A percentile compares a stretch with the other conserved stretches of the same genome.
phyloP scores from a whole-genome alignment of 2,329 filamentous ascomycete genomes.

The Rutstroemia sp. region DNA sequence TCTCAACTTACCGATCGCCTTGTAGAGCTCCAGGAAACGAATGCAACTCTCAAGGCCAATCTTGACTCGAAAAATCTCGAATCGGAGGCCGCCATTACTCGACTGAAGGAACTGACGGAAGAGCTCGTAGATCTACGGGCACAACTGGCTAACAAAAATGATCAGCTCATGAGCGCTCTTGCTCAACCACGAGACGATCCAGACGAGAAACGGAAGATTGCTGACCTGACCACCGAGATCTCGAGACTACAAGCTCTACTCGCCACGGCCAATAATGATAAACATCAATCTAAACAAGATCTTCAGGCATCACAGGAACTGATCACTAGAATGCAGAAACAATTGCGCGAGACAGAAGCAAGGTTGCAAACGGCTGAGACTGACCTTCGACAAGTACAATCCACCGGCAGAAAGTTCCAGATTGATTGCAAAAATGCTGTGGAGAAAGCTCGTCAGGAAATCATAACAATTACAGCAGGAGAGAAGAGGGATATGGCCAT shows the following conservation, averaged over 20 bases:
- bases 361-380: slow-evolving; percentile 10
- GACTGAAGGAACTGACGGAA: slow-evolving; percentile 14
- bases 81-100: slow-evolving; percentile 4
- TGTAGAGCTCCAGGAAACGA: slow-evolving; percentile 16
- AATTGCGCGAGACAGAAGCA: slow-evolving; percentile 10
- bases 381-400: slow-evolving; percentile 23
- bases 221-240: slow-evolving; percentile 20
- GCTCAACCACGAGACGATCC: slow-evolving; percentile 18
- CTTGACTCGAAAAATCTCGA: slow-evolving; percentile 14
- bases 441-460: slow-evolving; percentile 19
- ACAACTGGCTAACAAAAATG: slow-evolving; percentile 16
- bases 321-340: slow-evolving; percentile 8
- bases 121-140: slow-evolving; percentile 14
- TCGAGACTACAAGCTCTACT: slow-evolving; percentile 23
- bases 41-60: slow-evolving; percentile 13
- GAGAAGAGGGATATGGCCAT: slow-evolving; percentile 4
- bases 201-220: slow-evolving; percentile 13
- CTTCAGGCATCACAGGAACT: slow-evolving; percentile 7
- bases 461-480: slow-evolving; percentile 11
- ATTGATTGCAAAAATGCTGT: background rate
- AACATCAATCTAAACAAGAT: slow-evolving; percentile 15
- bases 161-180: slow-evolving; percentile 16
- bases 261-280: slow-evolving; percentile 30
- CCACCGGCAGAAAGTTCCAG: slow-evolving; percentile 21
- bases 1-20: slow-evolving; percentile 17